Evolutionary conservation across 306 rosid species (phyloP), one percentile per base, ranked within the genome.

Genomic region (Quercus mongolica): DNA sequence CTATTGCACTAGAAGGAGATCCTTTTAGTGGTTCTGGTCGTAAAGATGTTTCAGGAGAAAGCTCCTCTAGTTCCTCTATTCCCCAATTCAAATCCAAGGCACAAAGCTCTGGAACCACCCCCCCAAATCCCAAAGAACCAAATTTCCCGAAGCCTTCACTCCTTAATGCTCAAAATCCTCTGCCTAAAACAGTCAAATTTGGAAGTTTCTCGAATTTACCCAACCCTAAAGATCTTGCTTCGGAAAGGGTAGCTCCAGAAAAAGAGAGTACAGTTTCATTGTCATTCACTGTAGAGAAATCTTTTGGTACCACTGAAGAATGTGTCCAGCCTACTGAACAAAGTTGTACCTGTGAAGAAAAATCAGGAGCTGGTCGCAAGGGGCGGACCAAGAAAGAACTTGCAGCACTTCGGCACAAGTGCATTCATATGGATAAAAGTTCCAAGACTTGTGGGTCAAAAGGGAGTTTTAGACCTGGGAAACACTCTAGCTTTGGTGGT

Each of bases 351-450:
- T 73, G 56, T n/a, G 89, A 89, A 71, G 88, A 83, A 78, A 88
- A 88, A 75, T 33, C 78, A 14, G 90, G 84, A 67, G 44, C 71
- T 59, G 72, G 26, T 76, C 61, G 76, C 38, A 88, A 86, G 80
- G 87, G 83, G 52, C 76, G 79, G 63, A 78, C 56, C 38, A 83
- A 84, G 77, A 86, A 85, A 83, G 91, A 91, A 74, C 35, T 85
- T 56, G 78, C 82, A 28, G 88, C 84, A 70, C 85, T 89, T 55
- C 80, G 87, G 75, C 88, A 81, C 81, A 89, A 80, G 83, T 84
- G 80, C 77, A 63, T 78, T 59, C 86, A 81, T 25, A 74, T 71
- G 80, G 93, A 87, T 46, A 88, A 81, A 91, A 55, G 79, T 61
- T 83, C 73, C 80, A 80, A 84, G 76, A 69, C 88, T 62, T 83